Base-by-base conservation (phyloP, 192 early-diverging fungal genomes). In the Diversispora epigaea region DNA sequence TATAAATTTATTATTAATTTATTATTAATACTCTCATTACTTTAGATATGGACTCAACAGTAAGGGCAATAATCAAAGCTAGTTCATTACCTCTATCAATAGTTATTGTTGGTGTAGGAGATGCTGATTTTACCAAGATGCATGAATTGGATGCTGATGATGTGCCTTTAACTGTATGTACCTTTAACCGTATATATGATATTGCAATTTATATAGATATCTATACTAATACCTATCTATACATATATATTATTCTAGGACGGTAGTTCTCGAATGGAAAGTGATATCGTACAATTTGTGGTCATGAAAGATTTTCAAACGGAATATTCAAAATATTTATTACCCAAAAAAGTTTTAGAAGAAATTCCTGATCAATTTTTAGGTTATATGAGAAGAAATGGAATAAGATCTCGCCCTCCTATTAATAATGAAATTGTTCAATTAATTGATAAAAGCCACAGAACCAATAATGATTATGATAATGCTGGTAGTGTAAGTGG, bases 31-130 rank as follows among this genome's bases (percentile, higher is more conserved):
- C 3, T 57, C 15, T 11, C 19, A 40, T 44, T 1, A 56, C 19
- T 49, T 22, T 15, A 46, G 60, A 81, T 64, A 77, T 80, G 79
- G 71, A 83, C 21, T 73, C 62, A 12, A 88, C 87, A 3, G 56
- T 83, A 1, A 68, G 78, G 69, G 83, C 84, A 4, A 83, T 87
- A 49, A 75, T 84, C 12, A 69, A 79, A 41, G 25, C 25, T 32
- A 32, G 25, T 32, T 32, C 25, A 32, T 32, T 32, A 32, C 25
- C 25, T 32, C 25, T 88, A 6, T 84, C 82, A 9, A 86, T 88
- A 45, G 75, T 88, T 40, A 88, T 88, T 79, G 84, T 88, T 8
- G 87, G 87, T 43, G 83, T 88, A 15, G 87, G 87, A 7, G 54
- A 82, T 47, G 85, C 82, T 17, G 68, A 86, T 21, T 88, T 88